phyloP scores from a whole-genome alignment of 202 grass and related monocot species.

The Elaeis oleifera region DNA sequence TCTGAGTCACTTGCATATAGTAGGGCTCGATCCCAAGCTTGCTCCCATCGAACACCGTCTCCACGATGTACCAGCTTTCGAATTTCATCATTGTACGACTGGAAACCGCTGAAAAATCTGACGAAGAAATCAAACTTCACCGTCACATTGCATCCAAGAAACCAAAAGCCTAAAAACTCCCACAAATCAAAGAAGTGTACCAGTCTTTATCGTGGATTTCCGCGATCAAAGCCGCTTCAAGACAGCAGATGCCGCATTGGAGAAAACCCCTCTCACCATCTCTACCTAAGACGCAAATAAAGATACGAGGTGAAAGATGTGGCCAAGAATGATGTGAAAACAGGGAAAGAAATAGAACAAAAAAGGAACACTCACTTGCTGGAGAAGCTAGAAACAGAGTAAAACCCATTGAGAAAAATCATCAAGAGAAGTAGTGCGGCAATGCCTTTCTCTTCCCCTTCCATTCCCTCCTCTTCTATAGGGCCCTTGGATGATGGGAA shows the following conservation, averaged over 20 bases:
- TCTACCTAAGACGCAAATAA: conserved; percentile 23
- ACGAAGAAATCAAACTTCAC: not conserved
- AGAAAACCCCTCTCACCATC: conserved; percentile 48
- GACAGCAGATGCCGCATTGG: conserved; percentile 47
- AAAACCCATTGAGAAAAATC: conserved; percentile 29
- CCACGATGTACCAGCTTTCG: conserved; percentile 78
- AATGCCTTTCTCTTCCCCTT: not conserved
- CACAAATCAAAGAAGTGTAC: conserved; percentile 19
- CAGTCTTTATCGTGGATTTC: conserved; percentile 59
- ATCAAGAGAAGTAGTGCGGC: conserved; percentile 25
- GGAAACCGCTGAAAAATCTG: conserved; percentile 23
- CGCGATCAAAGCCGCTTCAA: conserved; percentile 71
- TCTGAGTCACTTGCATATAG: conserved; percentile 59
- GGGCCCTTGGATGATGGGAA: no score
- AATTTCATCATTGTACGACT: conserved; percentile 66
- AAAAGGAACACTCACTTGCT: conserved; percentile 42
- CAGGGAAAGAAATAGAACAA: not conserved
- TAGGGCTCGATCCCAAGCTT: conserved; percentile 89
- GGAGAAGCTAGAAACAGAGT: conserved; percentile 41
- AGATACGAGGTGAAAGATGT: not conserved
- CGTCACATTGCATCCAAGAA: not conserved
- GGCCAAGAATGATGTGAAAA: not conserved
- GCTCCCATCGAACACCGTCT: conserved; percentile 93
- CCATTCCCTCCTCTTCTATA: no score
- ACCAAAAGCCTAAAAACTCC: not conserved